Base-by-base conservation (phyloP, 2,329 filamentous ascomycete species). In the Monosporascus sp. region DNA sequence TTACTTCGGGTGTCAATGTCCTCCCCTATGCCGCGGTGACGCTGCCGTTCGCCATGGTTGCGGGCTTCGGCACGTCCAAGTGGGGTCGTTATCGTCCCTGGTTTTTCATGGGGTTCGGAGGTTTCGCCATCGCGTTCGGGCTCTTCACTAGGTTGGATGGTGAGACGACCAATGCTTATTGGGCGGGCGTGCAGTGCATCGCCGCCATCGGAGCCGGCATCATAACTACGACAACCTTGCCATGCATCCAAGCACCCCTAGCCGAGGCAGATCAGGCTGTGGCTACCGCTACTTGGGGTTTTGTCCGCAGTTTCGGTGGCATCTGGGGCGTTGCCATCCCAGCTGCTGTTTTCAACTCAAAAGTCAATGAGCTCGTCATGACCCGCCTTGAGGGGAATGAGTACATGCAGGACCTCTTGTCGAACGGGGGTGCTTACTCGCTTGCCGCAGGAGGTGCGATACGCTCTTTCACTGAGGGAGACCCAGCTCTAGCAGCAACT, bases 291-390 rank as follows among this genome's bases (percentile, higher is more conserved):
- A 68, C 70, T 54, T 69, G 65, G 57, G 59, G 60, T 6, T 76
- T 74, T 56, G 62, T 70, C 51, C 63, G 73, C 8, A 66, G 62
- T 34, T 66, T 75, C 17, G 73, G 73, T 1, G 62, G 65, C 31
- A 65, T 71, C 7, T 65, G 73, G 45, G 73, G 72, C n/a, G 66
- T 74, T 2, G 64, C 69, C 0, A 65, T 76, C 17, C 68, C 66
- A 1, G 64, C 65, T 0, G 61, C 65, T 3, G 64, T 73, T 36
- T 74, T 73, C 56, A 57, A 60, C 39, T 52, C 36, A 15, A 22
- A 34, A 15, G 37, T 50, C 22, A 46, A 54, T 36, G 11, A 42
- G 18, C 18, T 49, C 17, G 38, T 20, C 38, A n/a, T n/a, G 15
- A 39, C 18, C 15, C 37, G 37, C 37, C 37, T 39, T n/a, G 17